Evolutionary conservation across 768 basidiomycete species (phyloP), one percentile per base, ranked within the genome.

Genomic region (Amanita pallidorosea): DNA sequence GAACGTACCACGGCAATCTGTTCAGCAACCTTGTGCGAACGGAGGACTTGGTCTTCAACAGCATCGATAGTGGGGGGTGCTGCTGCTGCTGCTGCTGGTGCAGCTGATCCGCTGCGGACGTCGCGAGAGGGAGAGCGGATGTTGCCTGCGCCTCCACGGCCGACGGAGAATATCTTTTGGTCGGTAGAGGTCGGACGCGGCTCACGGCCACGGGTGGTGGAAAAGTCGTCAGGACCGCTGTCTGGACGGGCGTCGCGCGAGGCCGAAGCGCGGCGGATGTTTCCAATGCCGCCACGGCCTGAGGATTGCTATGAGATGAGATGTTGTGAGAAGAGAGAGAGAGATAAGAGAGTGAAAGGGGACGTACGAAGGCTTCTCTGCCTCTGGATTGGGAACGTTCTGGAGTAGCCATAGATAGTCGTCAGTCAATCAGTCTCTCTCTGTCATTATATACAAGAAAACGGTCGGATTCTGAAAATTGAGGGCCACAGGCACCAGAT

Each of bases 131-230:
- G 82, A 2, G 88, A 85, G 51, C 86, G 81, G 46, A 93, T 81
- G 72, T 94, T 94, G 7, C 90, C 91, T 7, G 76, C 76, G 13
- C 91, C 91, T 23, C 91, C 90, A 46, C 89, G 80, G 9, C 91
- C 91, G 38, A 75, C 75, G 17, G 79, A 81, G 55, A 67, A 70
- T 15, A 73, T 52, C 68, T 79, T 22, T 7, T n/a, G 8, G 11
- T 5, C 12, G 7, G 41, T 17, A 23, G 3, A 2, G 3, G 40
- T 6, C 15, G 63, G 56, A 2, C 63, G 55, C 2, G 65, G 71
- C 56, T 88, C 85, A 49, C 85, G 73, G 1, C 87, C 86, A 47
- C 85, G 74, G 15, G 78, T 72, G 45, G 53, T 56, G 2, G 76
- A 76, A 50, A 76, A 75, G 53, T 81, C 78, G 57, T 84, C 81